Conservation (phyloP, 2,329 filamentous ascomycete genomes). For the Helminthosporium solani region DNA sequence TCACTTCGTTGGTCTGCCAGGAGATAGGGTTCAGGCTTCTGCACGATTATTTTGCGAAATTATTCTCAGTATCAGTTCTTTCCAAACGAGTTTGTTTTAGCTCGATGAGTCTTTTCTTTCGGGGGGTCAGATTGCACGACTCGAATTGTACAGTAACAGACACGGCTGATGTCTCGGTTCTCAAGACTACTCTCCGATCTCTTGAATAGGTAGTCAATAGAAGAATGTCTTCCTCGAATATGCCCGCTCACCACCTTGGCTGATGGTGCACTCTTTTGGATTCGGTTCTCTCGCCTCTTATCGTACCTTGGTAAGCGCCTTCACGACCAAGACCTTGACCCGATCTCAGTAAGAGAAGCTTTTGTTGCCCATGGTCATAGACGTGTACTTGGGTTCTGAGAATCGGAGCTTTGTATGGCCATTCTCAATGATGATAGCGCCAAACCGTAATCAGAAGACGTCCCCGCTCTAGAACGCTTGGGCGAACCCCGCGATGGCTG, state of each 20-base stretch:
- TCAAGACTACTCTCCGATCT: constrained; percentile 15
- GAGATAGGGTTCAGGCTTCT: constrained; percentile 12
- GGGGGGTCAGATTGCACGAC: constrained; percentile 10
- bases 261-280: too few relatives aligned
- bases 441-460: too few relatives aligned
- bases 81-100: constrained; percentile 8
- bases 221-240: constrained; percentile 7
- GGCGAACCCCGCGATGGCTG: too few relatives aligned
- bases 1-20: constrained; percentile 13
- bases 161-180: constrained; percentile 9
- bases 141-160: constrained; percentile 26
- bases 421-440: too few relatives aligned
- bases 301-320: too few relatives aligned
- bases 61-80: background rate
- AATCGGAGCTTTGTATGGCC: too few relatives aligned
- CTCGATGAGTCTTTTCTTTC: constrained; percentile 3
- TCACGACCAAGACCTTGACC: too few relatives aligned
- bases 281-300: too few relatives aligned
- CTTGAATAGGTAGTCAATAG: constrained; percentile 16
- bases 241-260: background rate
- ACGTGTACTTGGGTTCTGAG: too few relatives aligned
- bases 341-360: too few relatives aligned
- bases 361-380: too few relatives aligned
- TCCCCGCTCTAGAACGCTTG: too few relatives aligned
- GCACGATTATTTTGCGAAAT: constrained; percentile 13